Conservation (phyloP, 768 basidiomycete genomes). For the Piloderma croceum region DNA sequence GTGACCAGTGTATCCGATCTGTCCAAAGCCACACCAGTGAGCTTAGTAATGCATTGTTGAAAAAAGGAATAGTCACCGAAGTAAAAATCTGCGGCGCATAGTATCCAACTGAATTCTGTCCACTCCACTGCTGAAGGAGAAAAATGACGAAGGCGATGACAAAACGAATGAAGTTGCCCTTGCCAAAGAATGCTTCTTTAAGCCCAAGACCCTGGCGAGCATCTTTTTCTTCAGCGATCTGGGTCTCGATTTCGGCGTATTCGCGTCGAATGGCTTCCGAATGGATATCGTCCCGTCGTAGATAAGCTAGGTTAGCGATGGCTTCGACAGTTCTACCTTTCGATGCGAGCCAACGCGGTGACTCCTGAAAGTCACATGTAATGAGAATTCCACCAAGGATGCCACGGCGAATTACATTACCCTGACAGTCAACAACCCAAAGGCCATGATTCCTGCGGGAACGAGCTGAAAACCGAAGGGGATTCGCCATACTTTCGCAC, state of each 20-base stretch:
- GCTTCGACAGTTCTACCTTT: conserved; percentile 53
- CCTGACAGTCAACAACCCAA: conserved; percentile 65
- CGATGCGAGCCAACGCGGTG: conserved; percentile 71
- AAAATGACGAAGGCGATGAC: conserved; percentile 80
- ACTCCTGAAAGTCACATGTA: conserved; percentile 48
- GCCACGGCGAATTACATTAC: too few relatives aligned
- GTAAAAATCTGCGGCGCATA: conserved; percentile 72
- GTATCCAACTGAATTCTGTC: conserved; percentile 78
- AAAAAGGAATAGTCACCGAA: conserved; percentile 36
- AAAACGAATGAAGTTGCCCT: conserved; percentile 79
- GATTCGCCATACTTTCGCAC: conserved; percentile 57
- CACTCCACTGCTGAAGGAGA: conserved; percentile 76
- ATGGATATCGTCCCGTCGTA: conserved; percentile 41
- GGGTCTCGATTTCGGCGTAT: conserved; percentile 77
- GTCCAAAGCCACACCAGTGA: conserved; percentile 4
- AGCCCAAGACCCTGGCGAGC: conserved; percentile 59
- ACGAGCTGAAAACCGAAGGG: conserved; percentile 74
- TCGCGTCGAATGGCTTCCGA: conserved; percentile 50
- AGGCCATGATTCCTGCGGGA: conserved; percentile 63
- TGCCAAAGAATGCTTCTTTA: conserved; percentile 71
- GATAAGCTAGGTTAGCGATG: conserved; percentile 54
- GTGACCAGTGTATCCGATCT: conserved; percentile 63
- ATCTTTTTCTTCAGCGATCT: conserved; percentile 66
- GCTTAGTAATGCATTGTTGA: neutral
- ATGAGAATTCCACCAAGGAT: too few relatives aligned